Percentiles rank a stretch among this genome's conserved stretches.
phyloP scores from a whole-genome alignment of 495 filamentous ascomycete species.

The Neurospora sp. region DNA sequence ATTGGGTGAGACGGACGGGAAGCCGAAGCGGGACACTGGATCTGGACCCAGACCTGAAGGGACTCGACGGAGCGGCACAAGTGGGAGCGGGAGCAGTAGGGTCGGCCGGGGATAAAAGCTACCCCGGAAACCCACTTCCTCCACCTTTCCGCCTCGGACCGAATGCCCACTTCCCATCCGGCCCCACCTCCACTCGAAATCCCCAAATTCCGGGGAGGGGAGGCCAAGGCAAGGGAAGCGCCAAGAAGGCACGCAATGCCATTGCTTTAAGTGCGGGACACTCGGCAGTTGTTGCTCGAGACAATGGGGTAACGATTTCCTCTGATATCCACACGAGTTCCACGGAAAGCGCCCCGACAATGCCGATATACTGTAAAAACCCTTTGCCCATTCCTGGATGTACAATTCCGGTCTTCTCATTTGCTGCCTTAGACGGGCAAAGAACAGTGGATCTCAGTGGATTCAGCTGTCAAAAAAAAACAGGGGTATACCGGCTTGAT shows the following conservation, averaged over 20 bases:
- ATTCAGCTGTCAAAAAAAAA: neutral
- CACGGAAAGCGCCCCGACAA: neutral
- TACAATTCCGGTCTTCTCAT: neutral
- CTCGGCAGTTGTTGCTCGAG: neutral
- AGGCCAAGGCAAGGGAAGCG: neutral
- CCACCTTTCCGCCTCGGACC: neutral
- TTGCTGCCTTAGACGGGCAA: neutral
- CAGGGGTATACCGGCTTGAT: neutral
- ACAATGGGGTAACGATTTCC: neutral
- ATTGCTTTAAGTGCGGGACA: neutral
- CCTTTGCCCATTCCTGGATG: neutral
- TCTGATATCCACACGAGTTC: neutral
- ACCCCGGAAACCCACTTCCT: neutral
- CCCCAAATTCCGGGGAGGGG: neutral
- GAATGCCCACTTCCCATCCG: neutral
- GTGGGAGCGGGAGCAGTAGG: neutral
- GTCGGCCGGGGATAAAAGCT: neutral
- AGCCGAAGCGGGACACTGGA: neutral
- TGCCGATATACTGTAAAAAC: neutral
- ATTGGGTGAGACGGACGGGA: neutral
- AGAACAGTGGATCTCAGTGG: neutral
- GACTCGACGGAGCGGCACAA: neutral
- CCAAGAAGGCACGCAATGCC: neutral
- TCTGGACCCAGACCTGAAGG: neutral
- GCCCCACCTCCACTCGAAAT: neutral